Evolutionary conservation across 2,329 filamentous ascomycete species (phyloP).

Genomic region (Fusarium burgessii): DNA sequence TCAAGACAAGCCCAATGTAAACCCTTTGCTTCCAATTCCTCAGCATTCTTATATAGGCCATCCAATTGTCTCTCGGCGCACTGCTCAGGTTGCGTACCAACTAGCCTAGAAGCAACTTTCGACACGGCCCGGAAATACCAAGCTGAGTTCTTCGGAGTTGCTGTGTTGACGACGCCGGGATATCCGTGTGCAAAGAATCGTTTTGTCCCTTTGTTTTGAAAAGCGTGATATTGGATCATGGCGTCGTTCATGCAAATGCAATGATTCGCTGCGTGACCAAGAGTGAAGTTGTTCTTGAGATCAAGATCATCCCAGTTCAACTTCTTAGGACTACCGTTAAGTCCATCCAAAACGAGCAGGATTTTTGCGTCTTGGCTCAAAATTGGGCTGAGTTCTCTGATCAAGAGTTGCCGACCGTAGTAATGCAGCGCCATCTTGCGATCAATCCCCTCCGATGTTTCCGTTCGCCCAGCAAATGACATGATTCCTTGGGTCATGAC

Average conservation of each 20-base stretch:
- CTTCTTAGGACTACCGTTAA: constrained; percentile 47
- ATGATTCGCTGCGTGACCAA: constrained; percentile 52
- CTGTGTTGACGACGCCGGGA: constrained; percentile 53
- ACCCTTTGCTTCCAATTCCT: constrained; percentile 13
- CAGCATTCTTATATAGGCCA: constrained; percentile 32
- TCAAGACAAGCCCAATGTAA: constrained; percentile 49
- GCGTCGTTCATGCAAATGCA: constrained; percentile 55
- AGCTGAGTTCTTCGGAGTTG: not conserved
- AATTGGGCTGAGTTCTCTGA: constrained; percentile 54
- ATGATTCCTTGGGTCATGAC: constrained; percentile 55
- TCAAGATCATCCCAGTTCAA: constrained; percentile 56
- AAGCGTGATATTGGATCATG: constrained; percentile 52
- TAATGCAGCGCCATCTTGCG: constrained; percentile 59
- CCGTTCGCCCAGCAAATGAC: constrained; percentile 50
- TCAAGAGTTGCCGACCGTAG: constrained; percentile 59
- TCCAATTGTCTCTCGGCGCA: constrained; percentile 47
- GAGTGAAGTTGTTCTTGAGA: constrained; percentile 50
- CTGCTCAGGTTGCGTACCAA: constrained; percentile 43
- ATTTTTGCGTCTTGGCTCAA: constrained; percentile 53
- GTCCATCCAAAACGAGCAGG: constrained; percentile 53
- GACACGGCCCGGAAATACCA: constrained; percentile 43
- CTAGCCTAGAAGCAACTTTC: constrained; percentile 48
- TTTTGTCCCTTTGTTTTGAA: not conserved
- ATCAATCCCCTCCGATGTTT: constrained; percentile 59
- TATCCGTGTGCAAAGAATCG: constrained; percentile 55